Evolutionary conservation across 768 basidiomycete genomes (phyloP).

Genomic region (Pulveroboletus frians): DNA sequence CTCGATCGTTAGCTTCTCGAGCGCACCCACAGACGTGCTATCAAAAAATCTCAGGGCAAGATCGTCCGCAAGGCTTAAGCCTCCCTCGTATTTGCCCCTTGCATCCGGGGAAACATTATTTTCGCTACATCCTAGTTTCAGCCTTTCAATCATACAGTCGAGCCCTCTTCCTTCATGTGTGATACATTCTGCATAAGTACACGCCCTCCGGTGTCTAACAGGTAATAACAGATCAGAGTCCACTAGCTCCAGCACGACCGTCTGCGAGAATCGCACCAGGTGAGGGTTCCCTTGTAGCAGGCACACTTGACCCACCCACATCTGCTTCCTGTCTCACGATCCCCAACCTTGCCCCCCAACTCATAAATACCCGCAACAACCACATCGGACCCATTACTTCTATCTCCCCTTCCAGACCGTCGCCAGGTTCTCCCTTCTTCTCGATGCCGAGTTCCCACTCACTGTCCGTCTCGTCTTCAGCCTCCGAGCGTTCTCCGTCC

Average conservation of each 20-base stretch:
- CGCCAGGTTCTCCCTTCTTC: slow-evolving; percentile 8
- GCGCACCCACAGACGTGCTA: slow-evolving; percentile 66
- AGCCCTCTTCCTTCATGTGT: slow-evolving; percentile 5
- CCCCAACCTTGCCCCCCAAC: slow-evolving; percentile 67
- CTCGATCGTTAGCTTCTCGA: slow-evolving; percentile 49
- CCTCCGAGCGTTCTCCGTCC: slow-evolving; percentile 29
- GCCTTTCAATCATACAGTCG: slow-evolving; percentile 11
- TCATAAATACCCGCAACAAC: slow-evolving; percentile 71
- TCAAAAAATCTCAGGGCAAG: slow-evolving; percentile 70
- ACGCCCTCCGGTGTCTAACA: neutral
- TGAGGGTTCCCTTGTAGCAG: slow-evolving; percentile 15
- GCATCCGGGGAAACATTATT: neutral
- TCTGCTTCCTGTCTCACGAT: slow-evolving; percentile 28
- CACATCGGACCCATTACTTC: slow-evolving; percentile 71
- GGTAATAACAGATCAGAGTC: slow-evolving; percentile 15
- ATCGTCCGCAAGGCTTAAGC: slow-evolving; percentile 32
- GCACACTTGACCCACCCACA: slow-evolving; percentile 12
- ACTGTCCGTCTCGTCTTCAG: slow-evolving; percentile 27
- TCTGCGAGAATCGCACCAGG: slow-evolving; percentile 7
- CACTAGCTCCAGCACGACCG: slow-evolving; percentile 1
- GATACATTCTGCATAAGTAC: slow-evolving; percentile 7
- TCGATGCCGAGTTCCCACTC: slow-evolving; percentile 25
- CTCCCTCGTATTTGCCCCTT: neutral
- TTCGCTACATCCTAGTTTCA: slow-evolving; percentile 2
- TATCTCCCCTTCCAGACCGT: slow-evolving; percentile 37